A percentile compares a stretch with the other conserved stretches of the same genome.
These are phyloP conservation scores for Candida oleophila DNA, from an alignment of 805 yeast genomes.

Conservation along the genomic window DNA sequence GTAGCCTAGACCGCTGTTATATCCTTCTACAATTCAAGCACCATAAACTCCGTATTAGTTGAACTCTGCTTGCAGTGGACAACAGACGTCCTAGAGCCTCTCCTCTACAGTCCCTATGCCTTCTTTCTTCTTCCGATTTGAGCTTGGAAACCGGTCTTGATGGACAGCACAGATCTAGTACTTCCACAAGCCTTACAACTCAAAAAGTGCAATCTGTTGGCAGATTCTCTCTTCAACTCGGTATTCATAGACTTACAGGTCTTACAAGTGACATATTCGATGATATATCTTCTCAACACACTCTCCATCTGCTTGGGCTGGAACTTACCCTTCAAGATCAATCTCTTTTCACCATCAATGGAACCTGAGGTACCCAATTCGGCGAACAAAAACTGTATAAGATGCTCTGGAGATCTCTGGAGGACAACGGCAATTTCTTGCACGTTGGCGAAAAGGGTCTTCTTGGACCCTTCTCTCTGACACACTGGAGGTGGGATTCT, in stretches of 20 bases:
- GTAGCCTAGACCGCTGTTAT: neutral
- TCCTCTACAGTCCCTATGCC: slow-evolving; percentile 19
- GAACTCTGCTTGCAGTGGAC: neutral
- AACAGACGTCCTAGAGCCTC: neutral
- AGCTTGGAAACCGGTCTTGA: slow-evolving; percentile 99
- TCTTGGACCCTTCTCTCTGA: slow-evolving; percentile 95
- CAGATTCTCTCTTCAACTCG: slow-evolving; percentile 89
- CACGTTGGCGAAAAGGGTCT: slow-evolving; percentile 93
- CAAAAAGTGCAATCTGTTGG: slow-evolving; percentile 94
- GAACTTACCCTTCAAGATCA: slow-evolving; percentile 96
- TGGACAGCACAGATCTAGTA: slow-evolving; percentile 92
- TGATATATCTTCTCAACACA: slow-evolving; percentile 91
- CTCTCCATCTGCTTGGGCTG: slow-evolving; percentile 97
- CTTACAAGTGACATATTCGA: slow-evolving; percentile 97
- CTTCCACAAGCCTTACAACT: slow-evolving; percentile 98
- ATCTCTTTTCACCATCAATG: slow-evolving; percentile 95
- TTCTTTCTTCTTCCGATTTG: slow-evolving; percentile 89
- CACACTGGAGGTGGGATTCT: slow-evolving; percentile 97
- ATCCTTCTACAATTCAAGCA: neutral
- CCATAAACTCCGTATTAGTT: neutral
- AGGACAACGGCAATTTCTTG: slow-evolving; percentile 91
- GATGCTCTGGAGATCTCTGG: slow-evolving; percentile 96
- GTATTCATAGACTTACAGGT: slow-evolving; percentile 98
- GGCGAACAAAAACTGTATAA: slow-evolving; percentile 94
- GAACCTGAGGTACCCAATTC: slow-evolving; percentile 99